phyloP scores from a whole-genome alignment of 306 rosid genomes.

The Rosa persica region DNA sequence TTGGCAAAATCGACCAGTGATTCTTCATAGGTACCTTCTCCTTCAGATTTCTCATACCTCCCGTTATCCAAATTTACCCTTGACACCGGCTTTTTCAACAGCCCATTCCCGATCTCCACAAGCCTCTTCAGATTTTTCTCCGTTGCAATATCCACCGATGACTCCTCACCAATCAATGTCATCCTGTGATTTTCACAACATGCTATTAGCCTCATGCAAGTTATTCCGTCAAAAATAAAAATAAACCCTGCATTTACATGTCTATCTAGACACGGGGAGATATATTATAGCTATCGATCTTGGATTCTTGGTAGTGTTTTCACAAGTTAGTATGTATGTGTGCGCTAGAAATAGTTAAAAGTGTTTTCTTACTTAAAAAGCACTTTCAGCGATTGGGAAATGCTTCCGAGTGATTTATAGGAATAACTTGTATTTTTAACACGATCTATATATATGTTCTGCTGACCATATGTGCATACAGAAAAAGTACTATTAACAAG shows the following conservation, averaged over 20 bases:
- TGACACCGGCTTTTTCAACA: slow-evolving; percentile 30
- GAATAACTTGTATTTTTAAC: no score
- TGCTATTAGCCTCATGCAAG: background rate
- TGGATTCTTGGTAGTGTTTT: no score
- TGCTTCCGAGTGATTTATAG: no score
- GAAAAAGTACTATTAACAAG: background rate
- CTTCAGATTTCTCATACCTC: slow-evolving; percentile 16
- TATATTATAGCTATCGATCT: no score
- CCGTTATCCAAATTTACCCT: slow-evolving; percentile 31
- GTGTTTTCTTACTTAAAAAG: no score
- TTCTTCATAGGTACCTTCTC: slow-evolving; percentile 24
- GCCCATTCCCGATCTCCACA: slow-evolving; percentile 20
- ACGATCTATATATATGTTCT: no score
- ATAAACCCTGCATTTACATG: no score
- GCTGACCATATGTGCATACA: no score
- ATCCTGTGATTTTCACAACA: slow-evolving; percentile 16
- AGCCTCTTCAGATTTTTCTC: slow-evolving; percentile 28
- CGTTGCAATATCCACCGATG: slow-evolving; percentile 29
- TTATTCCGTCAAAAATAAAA: background rate
- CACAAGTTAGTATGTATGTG: no score
- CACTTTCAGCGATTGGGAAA: no score
- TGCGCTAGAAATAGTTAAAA: no score
- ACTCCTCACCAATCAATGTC: slow-evolving; percentile 30
- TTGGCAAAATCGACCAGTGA: slow-evolving; percentile 26
- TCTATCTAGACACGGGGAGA: no score